These are phyloP conservation scores for Wickerhamomyces kurtzmanii DNA, from an alignment of 805 yeast genomes.

Conservation along the genomic window DNA sequence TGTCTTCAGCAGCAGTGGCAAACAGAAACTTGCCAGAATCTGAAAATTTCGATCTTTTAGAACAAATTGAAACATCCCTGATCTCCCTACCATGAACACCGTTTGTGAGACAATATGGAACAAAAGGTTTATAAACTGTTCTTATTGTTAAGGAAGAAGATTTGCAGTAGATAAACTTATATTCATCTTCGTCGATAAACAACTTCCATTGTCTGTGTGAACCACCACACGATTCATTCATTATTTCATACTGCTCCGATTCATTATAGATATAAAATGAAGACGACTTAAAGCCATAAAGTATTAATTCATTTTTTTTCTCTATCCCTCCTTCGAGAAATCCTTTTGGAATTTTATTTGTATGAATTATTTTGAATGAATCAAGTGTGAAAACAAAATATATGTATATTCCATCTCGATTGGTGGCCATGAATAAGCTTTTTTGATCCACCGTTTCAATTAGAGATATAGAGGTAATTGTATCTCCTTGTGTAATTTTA, in stretches of 20 bases:
- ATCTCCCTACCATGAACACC: conserved; percentile 94
- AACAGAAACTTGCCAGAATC: conserved; percentile 27
- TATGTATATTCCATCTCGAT: conserved; percentile 59
- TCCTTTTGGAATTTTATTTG: conserved; percentile 64
- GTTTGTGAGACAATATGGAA: conserved; percentile 27
- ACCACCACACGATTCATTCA: conserved; percentile 79
- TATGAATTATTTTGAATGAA: conserved; percentile 27
- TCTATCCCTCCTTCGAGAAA: conserved; percentile 68
- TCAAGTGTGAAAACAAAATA: conserved; percentile 19
- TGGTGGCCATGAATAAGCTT: conserved; percentile 34
- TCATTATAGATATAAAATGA: conserved; percentile 78
- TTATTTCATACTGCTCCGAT: conserved; percentile 58
- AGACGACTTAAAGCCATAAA: conserved; percentile 79
- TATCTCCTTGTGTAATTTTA: conserved; percentile 55
- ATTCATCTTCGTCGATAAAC: conserved; percentile 16
- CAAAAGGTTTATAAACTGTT: conserved; percentile 14
- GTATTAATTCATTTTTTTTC: conserved; percentile 35
- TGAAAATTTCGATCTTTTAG: conserved; percentile 13
- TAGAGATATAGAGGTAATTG: conserved; percentile 45
- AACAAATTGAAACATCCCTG: conserved; percentile 57
- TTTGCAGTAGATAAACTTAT: conserved; percentile 49
- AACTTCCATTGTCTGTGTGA: conserved; percentile 80
- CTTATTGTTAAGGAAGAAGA: conserved; percentile 37
- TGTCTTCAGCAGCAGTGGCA: conserved; percentile 85
- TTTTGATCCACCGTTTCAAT: conserved; percentile 17